Evolutionary conservation across 345 rosid genomes (phyloP).

Genomic region (Boechera stricta): DNA sequence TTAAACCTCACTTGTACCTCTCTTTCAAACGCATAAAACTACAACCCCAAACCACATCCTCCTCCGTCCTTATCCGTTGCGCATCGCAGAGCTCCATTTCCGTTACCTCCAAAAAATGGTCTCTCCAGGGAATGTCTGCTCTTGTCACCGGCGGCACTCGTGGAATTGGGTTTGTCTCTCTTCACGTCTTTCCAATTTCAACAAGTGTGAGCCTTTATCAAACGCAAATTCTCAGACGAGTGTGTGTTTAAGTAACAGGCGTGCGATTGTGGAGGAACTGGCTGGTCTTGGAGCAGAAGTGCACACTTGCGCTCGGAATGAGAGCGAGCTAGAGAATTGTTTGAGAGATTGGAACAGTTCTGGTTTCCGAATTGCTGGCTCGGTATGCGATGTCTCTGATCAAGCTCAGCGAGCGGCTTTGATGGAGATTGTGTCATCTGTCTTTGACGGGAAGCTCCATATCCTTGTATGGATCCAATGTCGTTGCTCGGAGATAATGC

Average conservation of each 20-base stretch:
- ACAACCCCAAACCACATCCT: conserved; percentile 10
- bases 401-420: conserved; percentile 53
- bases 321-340: conserved; percentile 52
- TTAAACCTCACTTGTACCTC: conserved; percentile 12
- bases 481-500: neutral
- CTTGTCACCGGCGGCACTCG: conserved; percentile 75
- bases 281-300: conserved; percentile 71
- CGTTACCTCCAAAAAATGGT: conserved; percentile 47
- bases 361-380: conserved; percentile 59
- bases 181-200: neutral
- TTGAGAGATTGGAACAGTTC: conserved; percentile 55
- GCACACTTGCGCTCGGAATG: conserved; percentile 72
- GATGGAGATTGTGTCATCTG: conserved; percentile 50
- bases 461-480: conserved; percentile 55
- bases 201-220: neutral
- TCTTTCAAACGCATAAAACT: conserved; percentile 11
- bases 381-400: conserved; percentile 67
- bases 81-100: neutral
- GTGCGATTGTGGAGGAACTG: conserved; percentile 78
- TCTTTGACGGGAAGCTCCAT: conserved; percentile 59
- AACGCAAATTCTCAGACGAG: conserved; percentile 18
- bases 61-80: conserved; percentile 23
- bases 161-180: conserved; percentile 63
- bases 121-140: conserved; percentile 59
- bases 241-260: conserved; percentile 47